Base-by-base conservation (phyloP, 1,284 basidiomycete species). In the Moesziomyces sp. region DNA sequence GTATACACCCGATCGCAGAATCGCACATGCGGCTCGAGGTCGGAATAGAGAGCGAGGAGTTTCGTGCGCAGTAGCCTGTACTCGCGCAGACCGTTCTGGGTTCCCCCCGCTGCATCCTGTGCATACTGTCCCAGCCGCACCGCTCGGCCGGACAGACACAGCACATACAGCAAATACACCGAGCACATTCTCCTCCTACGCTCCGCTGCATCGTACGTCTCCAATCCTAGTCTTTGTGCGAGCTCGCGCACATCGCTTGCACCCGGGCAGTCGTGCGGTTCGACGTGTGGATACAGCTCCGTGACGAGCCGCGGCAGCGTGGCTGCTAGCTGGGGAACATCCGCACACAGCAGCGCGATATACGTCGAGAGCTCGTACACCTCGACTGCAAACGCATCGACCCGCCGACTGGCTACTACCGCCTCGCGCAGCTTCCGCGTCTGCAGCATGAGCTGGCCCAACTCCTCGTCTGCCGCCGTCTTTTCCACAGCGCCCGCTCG, bases 371-470 rank as follows among this genome's bases (percentile, higher is more conserved):
- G 34, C 47, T 66, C 64, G 45, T 74, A 74, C 42, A 63, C 66
- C 6, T 74, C 66, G 6, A 74, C 58, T 4, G 62, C 58, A 49
- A 74, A 74, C 6, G 19, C 44, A n/a, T 74, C 72, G 2, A 52
- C 16, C 8, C 62, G 43, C n/a, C 48, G 40, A 19, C 66, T 58
- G 21, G 74, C 62, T 0, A 73, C 62, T 2, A 68, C 35, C 1
- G 65, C 74, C n/a, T 76, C 74, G 1, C 74, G 19, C 2, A 76
- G 52, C 47, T 76, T 76, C 5, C 74, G 52, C 7, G 60, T 59
- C 11, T 63, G 49, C 30, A 76, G 49, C 16, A 70, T 10, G 11
- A 73, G 48, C n/a, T 76, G 65, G 9, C 60, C 52, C 14, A 73
- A 24, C 40, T 69, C 65, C 3, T 74, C 71, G 8, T 56, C 59